Conservation (phyloP, 805 yeast genomes). For the Candida succiphila region DNA sequence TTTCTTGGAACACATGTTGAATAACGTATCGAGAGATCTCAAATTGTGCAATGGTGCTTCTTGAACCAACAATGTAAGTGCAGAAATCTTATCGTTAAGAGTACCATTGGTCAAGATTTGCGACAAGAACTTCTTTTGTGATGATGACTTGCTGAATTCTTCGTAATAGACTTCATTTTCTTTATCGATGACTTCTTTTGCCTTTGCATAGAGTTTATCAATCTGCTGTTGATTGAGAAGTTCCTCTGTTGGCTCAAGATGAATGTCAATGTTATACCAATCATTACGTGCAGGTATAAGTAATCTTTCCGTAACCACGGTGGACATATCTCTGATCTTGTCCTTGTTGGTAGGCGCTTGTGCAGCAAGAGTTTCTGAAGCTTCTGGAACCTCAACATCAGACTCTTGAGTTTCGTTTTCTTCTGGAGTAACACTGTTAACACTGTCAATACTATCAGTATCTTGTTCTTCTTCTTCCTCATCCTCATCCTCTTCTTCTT, state of each 20-base stretch:
- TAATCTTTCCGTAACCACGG: constrained; percentile 49
- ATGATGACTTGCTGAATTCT: constrained; percentile 64
- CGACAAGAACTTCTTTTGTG: constrained; percentile 80
- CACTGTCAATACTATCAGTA: constrained; percentile 15
- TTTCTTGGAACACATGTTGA: constrained; percentile 79
- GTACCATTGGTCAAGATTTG: constrained; percentile 91
- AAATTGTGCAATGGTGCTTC: constrained; percentile 90
- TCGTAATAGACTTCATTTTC: constrained; percentile 67
- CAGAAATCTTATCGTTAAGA: constrained; percentile 87
- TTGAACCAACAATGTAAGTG: constrained; percentile 83
- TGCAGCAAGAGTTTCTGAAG: constrained; percentile 8
- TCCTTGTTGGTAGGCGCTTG: constrained; percentile 15
- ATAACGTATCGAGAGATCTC: constrained; percentile 71
- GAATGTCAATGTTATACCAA: constrained; percentile 63
- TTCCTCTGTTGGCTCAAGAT: constrained; percentile 18
- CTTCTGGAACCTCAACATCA: constrained; percentile 16
- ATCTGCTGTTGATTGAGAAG: constrained; percentile 43
- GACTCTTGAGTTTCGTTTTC: constrained; percentile 15
- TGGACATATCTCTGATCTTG: constrained; percentile 24
- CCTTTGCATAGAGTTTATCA: constrained; percentile 53
- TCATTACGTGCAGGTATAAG: constrained; percentile 52
- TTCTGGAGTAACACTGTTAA: constrained; percentile 23
- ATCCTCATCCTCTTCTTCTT: constrained; percentile 23
- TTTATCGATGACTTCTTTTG: constrained; percentile 49
- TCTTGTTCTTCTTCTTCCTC: constrained; percentile 22